Percentiles rank a stretch among this genome's conserved stretches.
Evolutionary conservation across 2,329 filamentous ascomycete genomes (phyloP).

Genomic region (Sporothrix schenckii): DNA sequence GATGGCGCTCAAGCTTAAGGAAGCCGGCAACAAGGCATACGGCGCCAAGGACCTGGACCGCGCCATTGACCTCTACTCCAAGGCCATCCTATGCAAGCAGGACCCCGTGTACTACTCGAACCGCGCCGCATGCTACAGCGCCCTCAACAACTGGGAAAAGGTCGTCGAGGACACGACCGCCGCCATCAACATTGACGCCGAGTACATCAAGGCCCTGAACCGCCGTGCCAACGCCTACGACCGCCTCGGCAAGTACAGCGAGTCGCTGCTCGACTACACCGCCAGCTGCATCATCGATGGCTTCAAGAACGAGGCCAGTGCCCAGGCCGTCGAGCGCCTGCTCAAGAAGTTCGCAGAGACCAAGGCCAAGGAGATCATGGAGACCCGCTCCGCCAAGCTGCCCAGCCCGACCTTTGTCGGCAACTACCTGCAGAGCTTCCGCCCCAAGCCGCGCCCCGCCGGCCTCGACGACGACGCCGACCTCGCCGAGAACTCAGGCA

Average conservation of each 20-base stretch:
- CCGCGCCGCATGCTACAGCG: conserved; percentile 95
- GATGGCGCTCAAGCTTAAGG: conserved; percentile 89
- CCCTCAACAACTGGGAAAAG: conserved; percentile 88
- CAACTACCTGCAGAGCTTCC: conserved; percentile 99
- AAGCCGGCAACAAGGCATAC: conserved; percentile 94
- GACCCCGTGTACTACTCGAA: conserved; percentile 99
- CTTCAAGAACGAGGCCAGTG: conserved; percentile 89
- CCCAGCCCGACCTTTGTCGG: conserved; percentile 96
- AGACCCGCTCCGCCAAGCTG: conserved; percentile 81
- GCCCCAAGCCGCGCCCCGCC: conserved; percentile 73
- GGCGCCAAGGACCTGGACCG: conserved; percentile 90
- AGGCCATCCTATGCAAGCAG: conserved; percentile 94
- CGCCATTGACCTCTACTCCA: conserved; percentile 92
- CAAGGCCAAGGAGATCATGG: conserved; percentile 88
- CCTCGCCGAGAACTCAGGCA: conserved; percentile 74
- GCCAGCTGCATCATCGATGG: conserved; percentile 98
- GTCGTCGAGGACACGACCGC: conserved; percentile 97
- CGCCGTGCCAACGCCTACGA: conserved; percentile 96
- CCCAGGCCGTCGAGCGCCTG: conserved; percentile 85
- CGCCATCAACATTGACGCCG: conserved; percentile 86
- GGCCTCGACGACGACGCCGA: conserved; percentile 84
- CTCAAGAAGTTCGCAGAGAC: conserved; percentile 96
- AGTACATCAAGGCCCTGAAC: conserved; percentile 98
- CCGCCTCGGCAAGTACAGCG: conserved; percentile 85
- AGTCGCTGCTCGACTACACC: conserved; percentile 95